Percentiles rank a stretch among this genome's conserved stretches.
Evolutionary conservation across 1,284 basidiomycete species (phyloP).

Genomic region (Gymnopus androsaceus): DNA sequence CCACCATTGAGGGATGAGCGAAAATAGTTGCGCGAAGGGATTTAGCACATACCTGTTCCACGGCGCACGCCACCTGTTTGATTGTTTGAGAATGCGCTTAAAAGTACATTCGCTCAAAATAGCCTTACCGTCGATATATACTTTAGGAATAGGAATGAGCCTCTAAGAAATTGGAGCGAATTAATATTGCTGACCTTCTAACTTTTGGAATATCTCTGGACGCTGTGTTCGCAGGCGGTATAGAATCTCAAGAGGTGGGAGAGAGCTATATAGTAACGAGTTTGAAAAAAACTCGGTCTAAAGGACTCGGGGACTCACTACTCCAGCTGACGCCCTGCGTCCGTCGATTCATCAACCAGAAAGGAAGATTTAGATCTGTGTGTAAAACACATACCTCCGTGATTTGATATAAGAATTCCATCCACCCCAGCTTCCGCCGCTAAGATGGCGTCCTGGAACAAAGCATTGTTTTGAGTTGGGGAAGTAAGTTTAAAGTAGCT

Average conservation of each 20-base stretch:
- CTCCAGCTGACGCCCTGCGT: constrained; percentile 84
- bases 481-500: constrained; percentile 2
- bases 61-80: constrained; percentile 73
- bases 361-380: neutral
- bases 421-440: constrained; percentile 85
- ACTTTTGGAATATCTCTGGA: constrained; percentile 72
- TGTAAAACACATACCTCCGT: constrained; percentile 68
- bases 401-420: constrained; percentile 88
- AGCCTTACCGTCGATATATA: constrained; percentile 78
- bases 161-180: neutral
- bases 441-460: constrained; percentile 84
- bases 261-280: constrained; percentile 42
- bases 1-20: constrained; percentile 1
- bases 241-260: constrained; percentile 77
- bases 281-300: constrained; percentile 1
- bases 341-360: too few relatives aligned
- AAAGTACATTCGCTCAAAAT: neutral
- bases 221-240: constrained; percentile 70
- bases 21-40: too few relatives aligned
- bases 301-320: constrained; percentile 48
- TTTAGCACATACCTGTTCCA: constrained; percentile 77
- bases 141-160: neutral
- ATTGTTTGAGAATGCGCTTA: constrained; percentile 1
- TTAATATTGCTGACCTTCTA: constrained; percentile 53
- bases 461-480: constrained; percentile 40